These are phyloP conservation scores for Podospora didyma DNA, from an alignment of 495 filamentous ascomycete species.

Conservation along the genomic window DNA sequence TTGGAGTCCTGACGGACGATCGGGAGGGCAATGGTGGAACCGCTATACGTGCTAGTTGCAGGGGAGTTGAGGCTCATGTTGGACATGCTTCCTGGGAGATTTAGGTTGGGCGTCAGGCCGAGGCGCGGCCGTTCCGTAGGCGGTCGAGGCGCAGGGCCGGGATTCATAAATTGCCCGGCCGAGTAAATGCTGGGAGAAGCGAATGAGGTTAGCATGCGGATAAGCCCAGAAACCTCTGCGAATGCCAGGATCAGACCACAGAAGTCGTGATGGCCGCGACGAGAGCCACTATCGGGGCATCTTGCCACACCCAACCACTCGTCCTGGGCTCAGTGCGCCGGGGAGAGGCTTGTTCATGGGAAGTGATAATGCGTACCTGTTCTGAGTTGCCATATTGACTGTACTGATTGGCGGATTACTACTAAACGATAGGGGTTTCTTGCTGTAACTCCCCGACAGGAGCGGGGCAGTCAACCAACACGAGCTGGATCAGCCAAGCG, in stretches of 20 bases:
- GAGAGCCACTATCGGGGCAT: no score
- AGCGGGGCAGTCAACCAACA: background rate
- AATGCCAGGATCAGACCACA: background rate
- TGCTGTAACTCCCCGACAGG: background rate
- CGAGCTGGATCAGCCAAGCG: background rate
- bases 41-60: constrained; percentile 51
- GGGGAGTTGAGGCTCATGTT: constrained; percentile 67
- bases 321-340: background rate
- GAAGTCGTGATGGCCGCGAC: no score
- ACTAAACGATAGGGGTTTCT: background rate
- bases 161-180: constrained; percentile 86
- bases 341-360: background rate
- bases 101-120: constrained; percentile 66
- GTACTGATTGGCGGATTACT: background rate
- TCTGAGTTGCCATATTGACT: constrained; percentile 26
- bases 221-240: no score
- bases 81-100: constrained; percentile 73
- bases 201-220: constrained; percentile 14
- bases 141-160: constrained; percentile 87
- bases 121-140: constrained; percentile 81
- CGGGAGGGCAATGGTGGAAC: constrained; percentile 64
- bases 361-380: constrained; percentile 14
- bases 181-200: constrained; percentile 53
- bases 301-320: no score
- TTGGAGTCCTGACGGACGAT: constrained; percentile 58